A percentile compares a stretch with the other conserved stretches of the same genome.
phyloP scores from a whole-genome alignment of 1,284 basidiomycete species.

The Volvariella surrecta region DNA sequence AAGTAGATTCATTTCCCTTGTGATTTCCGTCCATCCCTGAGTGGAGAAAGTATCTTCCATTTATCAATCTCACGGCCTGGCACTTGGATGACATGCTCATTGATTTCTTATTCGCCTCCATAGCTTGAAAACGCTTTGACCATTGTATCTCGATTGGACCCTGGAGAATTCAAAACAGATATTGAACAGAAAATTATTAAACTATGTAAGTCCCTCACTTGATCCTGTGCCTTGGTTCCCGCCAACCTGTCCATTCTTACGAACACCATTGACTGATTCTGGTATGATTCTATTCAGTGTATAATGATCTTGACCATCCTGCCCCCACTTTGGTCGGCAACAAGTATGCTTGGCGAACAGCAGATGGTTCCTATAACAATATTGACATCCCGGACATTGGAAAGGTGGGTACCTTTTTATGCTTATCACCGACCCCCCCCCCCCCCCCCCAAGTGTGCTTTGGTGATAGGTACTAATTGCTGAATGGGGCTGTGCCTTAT shows the following conservation, averaged over 20 bases:
- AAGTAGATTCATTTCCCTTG: constrained; percentile 6
- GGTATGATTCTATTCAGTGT: constrained; percentile 35
- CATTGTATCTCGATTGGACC: constrained; percentile 52
- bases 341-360: constrained; percentile 54
- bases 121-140: constrained; percentile 64
- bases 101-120: no score
- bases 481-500: no score
- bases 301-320: constrained; percentile 73
- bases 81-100: neutral
- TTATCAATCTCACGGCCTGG: neutral
- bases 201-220: constrained; percentile 35
- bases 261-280: constrained; percentile 7
- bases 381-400: constrained; percentile 63
- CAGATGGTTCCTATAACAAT: constrained; percentile 74
- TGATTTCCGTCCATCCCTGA: constrained; percentile 1
- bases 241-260: neutral
- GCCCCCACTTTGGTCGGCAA: constrained; percentile 57
- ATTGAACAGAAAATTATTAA: constrained; percentile 49
- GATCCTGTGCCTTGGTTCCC: neutral
- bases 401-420: constrained; percentile 24
- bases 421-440: neutral
- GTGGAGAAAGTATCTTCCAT: neutral
- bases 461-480: no score
- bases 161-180: constrained; percentile 33
- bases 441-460: neutral